Evolutionary conservation across 345 rosid genomes (phyloP), one percentile per base, ranked within the genome.

Genomic region (Populus simonii): DNA sequence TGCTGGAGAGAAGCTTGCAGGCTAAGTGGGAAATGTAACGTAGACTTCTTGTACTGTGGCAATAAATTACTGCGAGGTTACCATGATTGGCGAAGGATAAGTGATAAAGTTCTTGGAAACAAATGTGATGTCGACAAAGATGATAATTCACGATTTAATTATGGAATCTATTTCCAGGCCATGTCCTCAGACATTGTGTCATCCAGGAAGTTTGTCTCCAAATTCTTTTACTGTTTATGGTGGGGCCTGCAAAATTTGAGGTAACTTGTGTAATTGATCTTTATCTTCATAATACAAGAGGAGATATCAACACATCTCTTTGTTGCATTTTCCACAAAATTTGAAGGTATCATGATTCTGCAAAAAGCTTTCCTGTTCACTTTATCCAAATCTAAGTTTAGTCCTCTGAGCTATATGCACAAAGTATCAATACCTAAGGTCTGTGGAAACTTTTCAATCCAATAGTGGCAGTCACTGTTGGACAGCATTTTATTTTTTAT

Each of bases 191-290:
- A 85, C 61, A 92, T 90, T 80, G 85, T 87, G 68, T 55, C 86
- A 1, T 88, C 95, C 15, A 78, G 85, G 38, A 41, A 68, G 11
- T 89, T 94, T 65, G 67, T 86, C 85, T 74, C 91, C 23, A 92
- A 90, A 80, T 92, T 92, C 82, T 88, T 85, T 70, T 92, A 89
- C 83, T 94, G 97, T 76, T 89, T 92, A 12, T 92, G 98, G 98
- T 94, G 97, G 97, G 98, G 98, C 38, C 85, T 94, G 63, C 97
- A 94, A 81, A 94, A 94, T 80, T 81, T 92, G 84, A 94, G 98
- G 98, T 93, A 79, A 57, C 22, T 18, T 67, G 63, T 20, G 23
- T 2, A 23, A 38, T 39, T 35, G 16, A 25, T 55, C 62, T 31
- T 41, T n/a, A 35, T 71, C 45, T 43, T 45, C 20, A 36, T 6